Percentiles rank a stretch among this genome's conserved stretches.
These are phyloP conservation scores for Trichoderma semiorbis DNA, from an alignment of 2,329 filamentous ascomycete species.

Conservation along the genomic window DNA sequence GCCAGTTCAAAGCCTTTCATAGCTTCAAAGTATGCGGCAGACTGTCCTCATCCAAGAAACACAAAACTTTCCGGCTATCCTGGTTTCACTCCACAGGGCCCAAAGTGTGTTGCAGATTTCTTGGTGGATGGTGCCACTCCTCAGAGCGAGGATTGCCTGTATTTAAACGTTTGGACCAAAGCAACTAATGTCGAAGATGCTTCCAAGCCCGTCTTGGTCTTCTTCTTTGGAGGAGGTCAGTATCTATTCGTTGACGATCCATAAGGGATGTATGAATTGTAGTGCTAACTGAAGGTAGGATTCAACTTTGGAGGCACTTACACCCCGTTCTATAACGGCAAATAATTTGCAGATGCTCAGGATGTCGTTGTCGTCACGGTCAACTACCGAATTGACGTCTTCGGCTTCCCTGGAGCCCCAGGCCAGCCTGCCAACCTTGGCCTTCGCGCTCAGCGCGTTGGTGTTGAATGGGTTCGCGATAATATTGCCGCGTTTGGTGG, in stretches of 20 bases:
- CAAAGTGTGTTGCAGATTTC: neutral
- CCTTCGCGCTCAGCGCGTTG: neutral
- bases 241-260: neutral
- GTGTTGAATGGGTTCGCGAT: neutral
- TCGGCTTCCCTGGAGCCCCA: neutral
- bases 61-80: neutral
- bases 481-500: neutral
- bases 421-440: neutral
- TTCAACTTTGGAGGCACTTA: neutral
- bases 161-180: neutral
- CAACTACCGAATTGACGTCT: neutral
- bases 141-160: neutral
- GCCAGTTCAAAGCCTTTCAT: neutral
- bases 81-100: neutral
- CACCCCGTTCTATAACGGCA: neutral
- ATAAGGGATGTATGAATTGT: neutral
- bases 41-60: neutral
- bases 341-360: neutral
- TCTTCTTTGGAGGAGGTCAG: neutral
- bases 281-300: neutral
- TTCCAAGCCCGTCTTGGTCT: neutral
- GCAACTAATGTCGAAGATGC: neutral
- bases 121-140: neutral
- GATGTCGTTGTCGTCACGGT: neutral
- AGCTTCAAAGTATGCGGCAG: neutral